Base-by-base conservation (phyloP, 2,329 filamentous ascomycete genomes). In the Ophiobolus disseminans region DNA sequence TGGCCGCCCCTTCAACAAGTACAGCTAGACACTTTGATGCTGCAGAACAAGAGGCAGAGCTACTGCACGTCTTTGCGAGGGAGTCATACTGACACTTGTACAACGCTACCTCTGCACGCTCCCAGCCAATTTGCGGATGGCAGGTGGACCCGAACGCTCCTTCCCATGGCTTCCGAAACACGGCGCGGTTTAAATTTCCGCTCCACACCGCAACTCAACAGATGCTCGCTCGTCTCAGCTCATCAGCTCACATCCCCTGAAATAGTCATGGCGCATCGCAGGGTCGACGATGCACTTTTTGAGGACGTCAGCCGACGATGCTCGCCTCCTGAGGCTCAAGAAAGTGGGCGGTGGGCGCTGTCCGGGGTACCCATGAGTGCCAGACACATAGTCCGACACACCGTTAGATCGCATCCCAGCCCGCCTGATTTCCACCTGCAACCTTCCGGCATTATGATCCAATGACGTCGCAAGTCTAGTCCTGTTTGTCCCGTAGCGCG, bases 381-480 rank as follows among this genome's bases (percentile, higher is more conserved):
- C 50, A 56, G 52, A 52, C 55, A 56, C 56, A 47, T 45, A 45
- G 36, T n/a, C 23, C 20, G 31, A 37, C 34, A 45, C 55, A 50
- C 48, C 45, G 46, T 58, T 52, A 22, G 39, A 47, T 45, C 34
- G 46, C 49, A 20, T 32, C 36, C 45, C 49, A 47, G 48, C 47
- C 53, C 49, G 45, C 48, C 35, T 53, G 35, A 35, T 55, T 54
- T 40, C 47, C 32, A 36, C 41, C 39, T 42, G 50, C 52, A 48
- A 37, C 26, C 41, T 35, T 19, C 35, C 42, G 45, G 36, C 45
- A 49, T 42, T 35, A 23, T 47, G 49, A 50, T 43, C 58, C 58
- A 62, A 63, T 63, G 45, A 57, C 53, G 54, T 51, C 40, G 23
- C 36, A 19, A 28, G 20, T 3, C 45, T 32, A 39, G 21, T 41